Evolutionary conservation across 2,329 filamentous ascomycete genomes (phyloP).

Genomic region (Penicillium sp.): DNA sequence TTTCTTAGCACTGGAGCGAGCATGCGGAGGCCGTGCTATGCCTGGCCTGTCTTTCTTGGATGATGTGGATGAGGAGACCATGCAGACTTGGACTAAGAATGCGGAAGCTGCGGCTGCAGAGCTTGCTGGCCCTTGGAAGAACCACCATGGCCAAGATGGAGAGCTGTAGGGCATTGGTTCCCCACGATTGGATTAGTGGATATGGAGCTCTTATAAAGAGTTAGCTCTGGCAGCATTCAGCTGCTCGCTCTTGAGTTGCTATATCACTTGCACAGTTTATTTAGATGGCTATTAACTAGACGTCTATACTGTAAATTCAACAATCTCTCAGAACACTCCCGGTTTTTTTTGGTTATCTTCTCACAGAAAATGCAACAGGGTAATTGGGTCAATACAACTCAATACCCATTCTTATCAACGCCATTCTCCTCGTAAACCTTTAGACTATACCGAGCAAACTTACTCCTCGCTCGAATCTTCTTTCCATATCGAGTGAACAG

Average conservation of each 20-base stretch:
- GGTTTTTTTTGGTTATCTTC: background rate
- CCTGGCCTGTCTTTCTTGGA: conserved; percentile 55
- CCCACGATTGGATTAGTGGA: background rate
- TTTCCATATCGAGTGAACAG: conserved; percentile 6
- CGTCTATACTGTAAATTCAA: background rate
- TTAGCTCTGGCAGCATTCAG: background rate
- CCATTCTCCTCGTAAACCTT: conserved; percentile 27
- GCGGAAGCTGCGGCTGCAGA: conserved; percentile 27
- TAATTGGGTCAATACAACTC: background rate
- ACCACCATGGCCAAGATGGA: conserved; percentile 20
- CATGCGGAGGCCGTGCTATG: conserved; percentile 69
- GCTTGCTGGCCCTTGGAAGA: conserved; percentile 9
- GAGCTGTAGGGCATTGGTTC: conserved; percentile 22
- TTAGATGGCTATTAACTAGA: background rate
- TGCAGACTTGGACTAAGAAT: conserved; percentile 22
- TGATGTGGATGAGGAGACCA: conserved; percentile 25
- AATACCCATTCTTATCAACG: conserved; percentile 24
- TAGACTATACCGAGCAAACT: conserved; percentile 36
- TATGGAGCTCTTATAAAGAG: background rate
- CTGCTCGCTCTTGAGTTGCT: background rate
- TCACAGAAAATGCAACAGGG: background rate
- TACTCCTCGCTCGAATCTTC: conserved; percentile 28
- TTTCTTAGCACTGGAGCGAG: conserved; percentile 76
- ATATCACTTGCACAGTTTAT: background rate
- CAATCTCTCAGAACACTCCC: background rate